Base-by-base conservation (phyloP, 2,329 filamentous ascomycete species). In the Cercospora sesami region DNA sequence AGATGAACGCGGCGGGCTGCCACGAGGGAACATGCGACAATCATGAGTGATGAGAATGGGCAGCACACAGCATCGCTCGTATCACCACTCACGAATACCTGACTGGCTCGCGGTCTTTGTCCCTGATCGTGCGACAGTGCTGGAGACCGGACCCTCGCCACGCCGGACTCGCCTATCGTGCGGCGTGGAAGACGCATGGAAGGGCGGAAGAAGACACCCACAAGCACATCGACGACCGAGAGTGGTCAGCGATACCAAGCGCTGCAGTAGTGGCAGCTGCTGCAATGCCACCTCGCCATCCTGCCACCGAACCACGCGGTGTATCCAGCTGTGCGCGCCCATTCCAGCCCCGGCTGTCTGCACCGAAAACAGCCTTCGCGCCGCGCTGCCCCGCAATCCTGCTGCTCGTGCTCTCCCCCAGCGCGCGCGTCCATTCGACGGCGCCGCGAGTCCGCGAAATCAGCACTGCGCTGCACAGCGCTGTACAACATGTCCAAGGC, bases 321-420 rank as follows among this genome's bases (percentile, higher is more conserved):
- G 30, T 9, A 31, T 16, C 36, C 36, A 39, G 36, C 36, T 39
- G 36, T n/a, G 36, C 36, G 36, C 18, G n/a, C 42, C 53, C 53
- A n/a, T 30, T n/a, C 12, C 23, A 28, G 21, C 14, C 53, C 26
- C 53, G 26, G 53, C 16, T 31, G 53, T 58, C 8, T 18, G 30
- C 26, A 12, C 53, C 53, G 53, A 58, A 58, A 58, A 21, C 53
- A 58, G 53, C 26, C 16, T 12, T 30, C 53, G 53, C 53, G 26
- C 53, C 53, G 53, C 12, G 53, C 53, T 58, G 53, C 53, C 53
- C 53, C 53, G 53, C 53, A 57, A 57, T 57, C 53, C 53, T 57
- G 53, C 53, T 57, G 53, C 53, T 58, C 53, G 53, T 16, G 53
- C 53, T 3, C 21, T 18, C 6, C n/a, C n/a, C 53, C 18, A 9